A percentile compares a stretch with the other conserved stretches of the same genome.
These are phyloP conservation scores for Aquilaria agallochum DNA, from an alignment of 441 rosid species.

Conservation along the genomic window DNA sequence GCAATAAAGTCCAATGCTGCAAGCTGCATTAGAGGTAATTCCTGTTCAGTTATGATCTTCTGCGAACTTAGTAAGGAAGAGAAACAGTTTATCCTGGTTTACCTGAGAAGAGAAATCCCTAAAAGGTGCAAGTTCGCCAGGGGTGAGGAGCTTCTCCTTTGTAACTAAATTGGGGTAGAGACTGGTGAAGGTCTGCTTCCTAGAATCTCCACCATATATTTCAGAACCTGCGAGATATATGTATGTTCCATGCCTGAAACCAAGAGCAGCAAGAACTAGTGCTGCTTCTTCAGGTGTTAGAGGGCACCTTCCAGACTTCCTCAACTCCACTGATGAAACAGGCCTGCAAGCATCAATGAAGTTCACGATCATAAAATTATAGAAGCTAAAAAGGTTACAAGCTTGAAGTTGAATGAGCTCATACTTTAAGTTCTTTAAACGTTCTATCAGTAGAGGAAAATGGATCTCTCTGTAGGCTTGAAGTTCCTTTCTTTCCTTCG, in stretches of 20 bases:
- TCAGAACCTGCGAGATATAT: slow-evolving; percentile 84
- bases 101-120: slow-evolving; percentile 91
- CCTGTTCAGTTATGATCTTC: not conserved
- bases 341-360: slow-evolving; percentile 32
- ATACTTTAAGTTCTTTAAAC: slow-evolving; percentile 57
- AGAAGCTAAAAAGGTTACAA: not conserved
- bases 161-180: slow-evolving; percentile 88
- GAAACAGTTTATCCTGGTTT: slow-evolving; percentile 4
- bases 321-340: slow-evolving; percentile 51
- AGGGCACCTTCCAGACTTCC: slow-evolving; percentile 85
- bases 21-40: slow-evolving; percentile 44
- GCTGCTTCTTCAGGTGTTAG: slow-evolving; percentile 96
- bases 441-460: slow-evolving; percentile 73
- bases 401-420: slow-evolving; percentile 10
- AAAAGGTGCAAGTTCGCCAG: slow-evolving; percentile 74
- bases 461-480: slow-evolving; percentile 75
- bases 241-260: slow-evolving; percentile 58
- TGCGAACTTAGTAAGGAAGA: not conserved
- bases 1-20: slow-evolving; percentile 92
- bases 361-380: not conserved
- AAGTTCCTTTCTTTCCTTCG: slow-evolving; percentile 68
- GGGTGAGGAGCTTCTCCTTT: slow-evolving; percentile 81
- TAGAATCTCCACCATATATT: slow-evolving; percentile 61
- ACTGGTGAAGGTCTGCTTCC: slow-evolving; percentile 65
- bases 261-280: slow-evolving; percentile 80